A percentile compares a stretch with the other conserved stretches of the same genome.
Conservation (phyloP, 2,329 filamentous ascomycete genomes). For the Juglanconis sp. region DNA sequence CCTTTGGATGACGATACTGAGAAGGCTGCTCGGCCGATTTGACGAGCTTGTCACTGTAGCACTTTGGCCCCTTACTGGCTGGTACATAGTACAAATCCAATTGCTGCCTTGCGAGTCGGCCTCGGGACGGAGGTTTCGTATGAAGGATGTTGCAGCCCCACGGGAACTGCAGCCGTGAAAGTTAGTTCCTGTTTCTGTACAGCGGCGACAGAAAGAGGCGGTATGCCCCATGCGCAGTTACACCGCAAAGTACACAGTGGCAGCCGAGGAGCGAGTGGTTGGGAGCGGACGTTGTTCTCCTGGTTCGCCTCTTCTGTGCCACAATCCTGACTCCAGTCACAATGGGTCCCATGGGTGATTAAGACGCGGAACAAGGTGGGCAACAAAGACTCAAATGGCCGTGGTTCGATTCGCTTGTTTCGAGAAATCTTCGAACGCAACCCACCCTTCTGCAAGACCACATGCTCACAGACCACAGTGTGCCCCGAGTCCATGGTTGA, state of each 20-base stretch:
- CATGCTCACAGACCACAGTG: slow-evolving; percentile 9
- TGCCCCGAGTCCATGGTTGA: slow-evolving; percentile 4
- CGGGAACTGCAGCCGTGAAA: background rate
- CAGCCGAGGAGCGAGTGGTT: background rate
- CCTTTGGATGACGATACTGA: background rate
- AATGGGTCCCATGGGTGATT: slow-evolving; percentile 1
- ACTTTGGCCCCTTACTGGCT: background rate
- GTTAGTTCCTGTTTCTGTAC: background rate
- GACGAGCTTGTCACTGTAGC: background rate
- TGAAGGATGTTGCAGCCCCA: background rate
- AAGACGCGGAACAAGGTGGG: background rate
- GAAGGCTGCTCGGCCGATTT: background rate
- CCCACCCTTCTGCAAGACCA: slow-evolving; percentile 6
- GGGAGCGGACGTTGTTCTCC: background rate
- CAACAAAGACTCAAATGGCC: background rate
- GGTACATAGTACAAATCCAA: background rate
- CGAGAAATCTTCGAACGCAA: slow-evolving; percentile 14
- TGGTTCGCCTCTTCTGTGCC: background rate
- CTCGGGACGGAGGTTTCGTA: background rate
- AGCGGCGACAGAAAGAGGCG: background rate
- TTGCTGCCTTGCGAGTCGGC: background rate
- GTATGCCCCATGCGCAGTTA: background rate
- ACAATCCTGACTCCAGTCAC: slow-evolving; percentile 4
- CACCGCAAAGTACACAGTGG: background rate
- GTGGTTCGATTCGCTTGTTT: slow-evolving; percentile 16